Percentiles rank a stretch among this genome's conserved stretches.
Conservation (phyloP, 2,329 filamentous ascomycete genomes). For the Scedosporium aurantiacum region DNA sequence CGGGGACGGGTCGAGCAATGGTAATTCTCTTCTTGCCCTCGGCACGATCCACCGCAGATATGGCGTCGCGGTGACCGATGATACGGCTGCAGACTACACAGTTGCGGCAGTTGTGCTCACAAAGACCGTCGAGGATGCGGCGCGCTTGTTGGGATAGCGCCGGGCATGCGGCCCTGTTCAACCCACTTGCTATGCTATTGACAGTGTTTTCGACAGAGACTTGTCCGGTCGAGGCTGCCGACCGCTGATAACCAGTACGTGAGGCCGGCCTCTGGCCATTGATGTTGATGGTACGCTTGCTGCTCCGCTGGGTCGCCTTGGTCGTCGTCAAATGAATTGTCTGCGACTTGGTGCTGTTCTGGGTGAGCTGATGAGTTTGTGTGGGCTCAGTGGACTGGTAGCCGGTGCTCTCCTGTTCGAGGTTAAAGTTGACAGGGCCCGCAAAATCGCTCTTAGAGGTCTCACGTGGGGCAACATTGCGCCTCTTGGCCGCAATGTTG, state of each 20-base stretch:
- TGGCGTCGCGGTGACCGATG: slow-evolving; percentile 28
- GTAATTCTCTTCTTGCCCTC: slow-evolving; percentile 47
- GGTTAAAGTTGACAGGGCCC: slow-evolving; percentile 11
- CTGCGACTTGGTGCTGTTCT: slow-evolving; percentile 5
- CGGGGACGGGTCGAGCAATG: slow-evolving; percentile 53
- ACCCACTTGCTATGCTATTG: slow-evolving; percentile 7
- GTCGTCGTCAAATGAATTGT: neutral
- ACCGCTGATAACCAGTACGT: neutral
- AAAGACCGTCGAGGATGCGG: slow-evolving; percentile 40
- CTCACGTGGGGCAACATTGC: slow-evolving; percentile 14
- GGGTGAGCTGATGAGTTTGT: slow-evolving; percentile 13
- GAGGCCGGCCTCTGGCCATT: neutral
- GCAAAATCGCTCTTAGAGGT: slow-evolving; percentile 10
- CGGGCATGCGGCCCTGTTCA: slow-evolving; percentile 23
- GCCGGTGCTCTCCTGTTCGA: slow-evolving; percentile 13
- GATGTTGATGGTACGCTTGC: neutral
- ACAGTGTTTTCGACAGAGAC: slow-evolving; percentile 3
- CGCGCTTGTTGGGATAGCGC: slow-evolving; percentile 40
- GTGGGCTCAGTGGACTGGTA: slow-evolving; percentile 14
- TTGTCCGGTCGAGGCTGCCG: neutral
- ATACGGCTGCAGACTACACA: slow-evolving; percentile 48
- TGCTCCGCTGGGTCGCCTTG: neutral
- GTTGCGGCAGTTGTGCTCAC: slow-evolving; percentile 43
- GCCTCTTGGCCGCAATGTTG: slow-evolving; percentile 26
- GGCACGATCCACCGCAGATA: slow-evolving; percentile 24